phyloP scores from a whole-genome alignment of 345 rosid species.

The Schrenkiella parvula region DNA sequence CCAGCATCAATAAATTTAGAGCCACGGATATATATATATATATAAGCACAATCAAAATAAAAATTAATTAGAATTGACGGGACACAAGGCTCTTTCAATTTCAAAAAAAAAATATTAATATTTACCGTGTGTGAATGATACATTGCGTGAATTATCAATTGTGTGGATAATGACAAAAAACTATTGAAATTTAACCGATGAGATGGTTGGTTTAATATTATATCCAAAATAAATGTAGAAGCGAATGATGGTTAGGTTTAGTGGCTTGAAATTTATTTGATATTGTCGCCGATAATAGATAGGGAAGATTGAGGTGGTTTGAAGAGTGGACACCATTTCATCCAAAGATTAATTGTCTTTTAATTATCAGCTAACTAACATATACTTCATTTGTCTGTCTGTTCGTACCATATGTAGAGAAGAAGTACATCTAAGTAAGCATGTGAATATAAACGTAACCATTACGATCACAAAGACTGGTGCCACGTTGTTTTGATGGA shows the following conservation, averaged over 20 bases:
- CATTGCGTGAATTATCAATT: constrained; percentile 12
- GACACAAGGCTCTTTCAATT: not conserved
- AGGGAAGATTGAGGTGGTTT: constrained; percentile 25
- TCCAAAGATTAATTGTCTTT: constrained; percentile 1
- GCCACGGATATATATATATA: not conserved
- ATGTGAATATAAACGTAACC: not conserved
- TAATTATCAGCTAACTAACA: too few relatives aligned
- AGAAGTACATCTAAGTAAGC: constrained; percentile 14
- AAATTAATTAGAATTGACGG: not conserved
- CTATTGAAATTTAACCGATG: not conserved
- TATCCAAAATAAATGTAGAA: not conserved
- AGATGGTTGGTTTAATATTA: not conserved
- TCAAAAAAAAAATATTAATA: not conserved
- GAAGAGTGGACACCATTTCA: constrained; percentile 36
- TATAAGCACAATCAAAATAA: not conserved
- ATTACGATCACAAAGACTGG: constrained; percentile 4
- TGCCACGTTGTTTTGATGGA: too few relatives aligned
- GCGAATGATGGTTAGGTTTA: constrained; percentile 15
- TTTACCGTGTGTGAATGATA: constrained; percentile 4
- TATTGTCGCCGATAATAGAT: constrained; percentile 12
- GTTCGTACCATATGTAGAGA: constrained; percentile 10
- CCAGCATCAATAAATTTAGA: not conserved
- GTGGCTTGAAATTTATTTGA: constrained; percentile 27
- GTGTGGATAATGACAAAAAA: not conserved
- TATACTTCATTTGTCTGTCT: not conserved